phyloP scores from a whole-genome alignment of 495 filamentous ascomycete species.

The Podospora pseudoanserina region DNA sequence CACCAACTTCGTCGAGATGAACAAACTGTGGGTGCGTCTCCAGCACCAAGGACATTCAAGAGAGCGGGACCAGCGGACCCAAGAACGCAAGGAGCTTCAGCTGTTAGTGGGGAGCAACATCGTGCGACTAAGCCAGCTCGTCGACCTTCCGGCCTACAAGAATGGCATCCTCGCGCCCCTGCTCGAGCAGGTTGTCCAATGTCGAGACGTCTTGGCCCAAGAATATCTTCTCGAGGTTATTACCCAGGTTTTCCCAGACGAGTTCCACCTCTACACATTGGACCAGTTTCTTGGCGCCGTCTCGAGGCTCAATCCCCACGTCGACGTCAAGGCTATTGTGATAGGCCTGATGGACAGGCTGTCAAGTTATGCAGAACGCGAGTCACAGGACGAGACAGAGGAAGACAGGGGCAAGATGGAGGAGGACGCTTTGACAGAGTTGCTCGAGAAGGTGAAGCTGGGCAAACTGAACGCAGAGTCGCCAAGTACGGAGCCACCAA shows the following conservation, averaged over 20 bases:
- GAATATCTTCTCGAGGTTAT: slow-evolving; percentile 97
- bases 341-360: slow-evolving; percentile 96
- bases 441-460: slow-evolving; percentile 74
- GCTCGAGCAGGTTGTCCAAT: slow-evolving; percentile 95
- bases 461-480: slow-evolving; percentile 53
- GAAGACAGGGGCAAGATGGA: slow-evolving; percentile 74
- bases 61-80: slow-evolving; percentile 86
- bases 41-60: slow-evolving; percentile 97
- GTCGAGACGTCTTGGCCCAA: slow-evolving; percentile 92
- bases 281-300: slow-evolving; percentile 92
- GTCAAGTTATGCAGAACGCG: slow-evolving; percentile 85
- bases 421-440: slow-evolving; percentile 70
- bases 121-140: slow-evolving; percentile 89
- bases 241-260: slow-evolving; percentile 97
- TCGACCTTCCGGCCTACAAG: slow-evolving; percentile 91
- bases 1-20: slow-evolving; percentile 99
- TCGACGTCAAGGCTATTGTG: slow-evolving; percentile 96
- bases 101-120: slow-evolving; percentile 94
- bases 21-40: slow-evolving; percentile 96
- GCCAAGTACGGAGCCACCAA: slow-evolving; percentile 17
- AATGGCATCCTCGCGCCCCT: slow-evolving; percentile 83
- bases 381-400: slow-evolving; percentile 66
- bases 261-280: slow-evolving; percentile 93
- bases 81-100: slow-evolving; percentile 92
- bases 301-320: slow-evolving; percentile 85